These are phyloP conservation scores for Tripterygium wilfordii DNA, from an alignment of 177 flowering plant genomes.

Conservation along the genomic window DNA sequence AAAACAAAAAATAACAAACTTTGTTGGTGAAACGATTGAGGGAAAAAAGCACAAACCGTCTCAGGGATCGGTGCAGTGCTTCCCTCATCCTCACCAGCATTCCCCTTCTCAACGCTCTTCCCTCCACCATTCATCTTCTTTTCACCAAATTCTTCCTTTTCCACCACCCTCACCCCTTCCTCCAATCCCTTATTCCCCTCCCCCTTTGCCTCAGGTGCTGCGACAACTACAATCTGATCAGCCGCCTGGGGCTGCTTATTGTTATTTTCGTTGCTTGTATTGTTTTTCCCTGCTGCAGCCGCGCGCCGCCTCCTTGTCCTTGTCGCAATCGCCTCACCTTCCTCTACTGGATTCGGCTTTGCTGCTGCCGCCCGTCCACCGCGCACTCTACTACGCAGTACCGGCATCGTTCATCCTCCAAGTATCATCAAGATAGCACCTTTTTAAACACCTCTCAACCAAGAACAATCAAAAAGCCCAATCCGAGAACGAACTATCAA, in stretches of 20 bases:
- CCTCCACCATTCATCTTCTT: slow-evolving; percentile 46
- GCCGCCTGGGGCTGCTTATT: slow-evolving; percentile 7
- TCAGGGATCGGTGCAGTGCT: slow-evolving; percentile 44
- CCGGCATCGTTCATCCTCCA: slow-evolving; percentile 57
- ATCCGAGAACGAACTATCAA: no score
- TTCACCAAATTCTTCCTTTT: slow-evolving; percentile 26
- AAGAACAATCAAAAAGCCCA: no score
- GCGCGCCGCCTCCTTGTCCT: slow-evolving; percentile 40
- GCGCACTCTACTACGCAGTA: slow-evolving; percentile 45
- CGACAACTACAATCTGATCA: slow-evolving; percentile 21
- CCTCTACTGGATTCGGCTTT: slow-evolving; percentile 20
- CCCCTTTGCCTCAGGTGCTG: slow-evolving; percentile 12
- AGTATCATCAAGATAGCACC: no score
- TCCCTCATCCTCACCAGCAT: slow-evolving; percentile 46
- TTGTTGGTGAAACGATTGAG: background rate
- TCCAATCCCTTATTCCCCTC: slow-evolving; percentile 4
- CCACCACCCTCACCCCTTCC: slow-evolving; percentile 10
- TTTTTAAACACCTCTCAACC: no score
- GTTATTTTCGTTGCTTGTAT: background rate
- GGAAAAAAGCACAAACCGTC: slow-evolving; percentile 20
- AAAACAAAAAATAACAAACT: background rate
- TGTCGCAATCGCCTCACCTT: slow-evolving; percentile 38
- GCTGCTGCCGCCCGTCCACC: slow-evolving; percentile 33
- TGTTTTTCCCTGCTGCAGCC: slow-evolving; percentile 26
- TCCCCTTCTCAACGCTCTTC: slow-evolving; percentile 26